These are phyloP conservation scores for Lathyrus sativus DNA, from an alignment of 306 rosid genomes.

Conservation along the genomic window DNA sequence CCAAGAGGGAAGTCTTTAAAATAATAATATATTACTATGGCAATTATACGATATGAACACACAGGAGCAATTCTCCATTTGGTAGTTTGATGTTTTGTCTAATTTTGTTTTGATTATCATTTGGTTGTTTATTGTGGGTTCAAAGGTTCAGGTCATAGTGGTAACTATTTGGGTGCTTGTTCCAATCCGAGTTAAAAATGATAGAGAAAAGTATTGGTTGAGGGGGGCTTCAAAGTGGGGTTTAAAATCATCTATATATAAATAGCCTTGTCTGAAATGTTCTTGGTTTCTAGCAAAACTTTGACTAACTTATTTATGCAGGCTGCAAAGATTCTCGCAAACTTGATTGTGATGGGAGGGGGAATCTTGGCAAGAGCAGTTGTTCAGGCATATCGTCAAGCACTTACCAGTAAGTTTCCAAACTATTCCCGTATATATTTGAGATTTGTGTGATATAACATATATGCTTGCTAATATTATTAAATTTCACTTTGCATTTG, in stretches of 20 bases:
- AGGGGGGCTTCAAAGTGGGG: neutral
- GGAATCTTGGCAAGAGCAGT: conserved; percentile 78
- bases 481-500: neutral
- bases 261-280: conserved; percentile 8
- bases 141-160: neutral
- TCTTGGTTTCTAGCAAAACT: neutral
- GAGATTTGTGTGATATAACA: conserved; percentile 5
- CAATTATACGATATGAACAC: no score
- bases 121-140: conserved; percentile 3
- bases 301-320: conserved; percentile 39
- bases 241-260: neutral
- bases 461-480: neutral
- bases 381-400: conserved; percentile 85
- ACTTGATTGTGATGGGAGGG: conserved; percentile 77
- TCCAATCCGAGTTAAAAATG: neutral
- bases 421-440: neutral
- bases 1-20: no score
- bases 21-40: no score
- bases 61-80: no score
- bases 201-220: neutral
- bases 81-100: no score
- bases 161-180: neutral
- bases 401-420: conserved; percentile 65
- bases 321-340: conserved; percentile 88
- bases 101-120: neutral